A percentile compares a stretch with the other conserved stretches of the same genome.
Conservation (phyloP, 2,329 filamentous ascomycete species). For the Beauveria bassiana region DNA sequence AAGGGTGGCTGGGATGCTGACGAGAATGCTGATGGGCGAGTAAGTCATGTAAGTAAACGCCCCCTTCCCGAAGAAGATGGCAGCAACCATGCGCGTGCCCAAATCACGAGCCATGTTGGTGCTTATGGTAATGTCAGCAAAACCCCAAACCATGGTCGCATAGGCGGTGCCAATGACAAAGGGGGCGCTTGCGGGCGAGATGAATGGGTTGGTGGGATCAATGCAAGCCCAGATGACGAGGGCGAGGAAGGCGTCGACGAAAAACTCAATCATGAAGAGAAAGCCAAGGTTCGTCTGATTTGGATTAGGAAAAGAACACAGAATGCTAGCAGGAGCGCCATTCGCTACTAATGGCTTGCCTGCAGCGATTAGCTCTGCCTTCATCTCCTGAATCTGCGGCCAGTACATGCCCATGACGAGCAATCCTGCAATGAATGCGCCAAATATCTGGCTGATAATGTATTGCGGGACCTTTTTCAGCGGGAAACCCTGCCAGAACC, state of each 20-base stretch:
- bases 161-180: constrained; percentile 51
- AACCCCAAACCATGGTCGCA: constrained; percentile 47
- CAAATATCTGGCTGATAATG: constrained; percentile 48
- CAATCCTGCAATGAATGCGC: constrained; percentile 47
- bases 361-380: constrained; percentile 27
- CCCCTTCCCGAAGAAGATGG: constrained; percentile 37
- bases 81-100: constrained; percentile 50
- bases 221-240: constrained; percentile 50
- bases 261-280: constrained; percentile 51
- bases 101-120: constrained; percentile 53
- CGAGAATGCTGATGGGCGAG: constrained; percentile 45
- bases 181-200: constrained; percentile 37
- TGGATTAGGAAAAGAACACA: constrained; percentile 44
- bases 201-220: constrained; percentile 52
- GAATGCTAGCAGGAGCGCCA: constrained; percentile 44
- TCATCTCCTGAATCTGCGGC: constrained; percentile 32
- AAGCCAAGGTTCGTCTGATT: constrained; percentile 47
- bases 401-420: constrained; percentile 50
- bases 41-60: constrained; percentile 29
- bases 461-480: constrained; percentile 51
- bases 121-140: constrained; percentile 44
- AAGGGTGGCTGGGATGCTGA: constrained; percentile 49
- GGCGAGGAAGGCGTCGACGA: constrained; percentile 48
- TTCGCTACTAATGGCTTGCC: constrained; percentile 25
- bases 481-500: constrained; percentile 50